phyloP scores from a whole-genome alignment of 495 filamentous ascomycete species.

The Penicillium malachiteum region DNA sequence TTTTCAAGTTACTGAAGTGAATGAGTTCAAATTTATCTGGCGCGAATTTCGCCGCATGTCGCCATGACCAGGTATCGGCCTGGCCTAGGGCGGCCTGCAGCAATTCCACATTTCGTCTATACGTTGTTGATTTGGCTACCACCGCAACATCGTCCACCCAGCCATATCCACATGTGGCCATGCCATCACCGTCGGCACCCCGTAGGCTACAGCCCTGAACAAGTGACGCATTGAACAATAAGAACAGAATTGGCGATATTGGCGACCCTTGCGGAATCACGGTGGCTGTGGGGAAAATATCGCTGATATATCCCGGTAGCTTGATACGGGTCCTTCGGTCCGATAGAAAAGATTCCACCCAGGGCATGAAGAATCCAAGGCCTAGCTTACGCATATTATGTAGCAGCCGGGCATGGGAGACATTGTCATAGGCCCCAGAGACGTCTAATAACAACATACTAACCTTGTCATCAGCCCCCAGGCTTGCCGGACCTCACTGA shows the following conservation, averaged over 20 bases:
- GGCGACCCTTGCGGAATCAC: constrained; percentile 24
- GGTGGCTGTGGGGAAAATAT: background rate
- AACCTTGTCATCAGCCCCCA: constrained; percentile 14
- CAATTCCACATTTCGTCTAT: background rate
- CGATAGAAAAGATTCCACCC: constrained; percentile 1
- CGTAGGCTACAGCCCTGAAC: constrained; percentile 3
- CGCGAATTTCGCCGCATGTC: constrained; percentile 18
- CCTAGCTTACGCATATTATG: constrained; percentile 19
- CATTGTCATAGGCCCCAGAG: constrained; percentile 32
- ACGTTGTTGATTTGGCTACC: constrained; percentile 3
- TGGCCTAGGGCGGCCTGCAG: constrained; percentile 1
- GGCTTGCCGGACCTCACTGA: constrained; percentile 16
- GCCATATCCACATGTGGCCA: background rate
- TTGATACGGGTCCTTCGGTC: background rate
- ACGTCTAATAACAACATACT: constrained; percentile 21
- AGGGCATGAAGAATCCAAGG: background rate
- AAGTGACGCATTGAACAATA: constrained; percentile 21
- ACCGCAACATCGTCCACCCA: constrained; percentile 20
- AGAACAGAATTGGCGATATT: constrained; percentile 25
- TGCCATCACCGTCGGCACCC: background rate
- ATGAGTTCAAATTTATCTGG: constrained; percentile 13
- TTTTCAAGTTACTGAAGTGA: too few relatives aligned
- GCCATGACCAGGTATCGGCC: constrained; percentile 7
- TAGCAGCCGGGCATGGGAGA: constrained; percentile 20
- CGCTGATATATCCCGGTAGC: background rate